Base-by-base conservation (phyloP, 768 basidiomycete species). In the Tremella yokohamensis region DNA sequence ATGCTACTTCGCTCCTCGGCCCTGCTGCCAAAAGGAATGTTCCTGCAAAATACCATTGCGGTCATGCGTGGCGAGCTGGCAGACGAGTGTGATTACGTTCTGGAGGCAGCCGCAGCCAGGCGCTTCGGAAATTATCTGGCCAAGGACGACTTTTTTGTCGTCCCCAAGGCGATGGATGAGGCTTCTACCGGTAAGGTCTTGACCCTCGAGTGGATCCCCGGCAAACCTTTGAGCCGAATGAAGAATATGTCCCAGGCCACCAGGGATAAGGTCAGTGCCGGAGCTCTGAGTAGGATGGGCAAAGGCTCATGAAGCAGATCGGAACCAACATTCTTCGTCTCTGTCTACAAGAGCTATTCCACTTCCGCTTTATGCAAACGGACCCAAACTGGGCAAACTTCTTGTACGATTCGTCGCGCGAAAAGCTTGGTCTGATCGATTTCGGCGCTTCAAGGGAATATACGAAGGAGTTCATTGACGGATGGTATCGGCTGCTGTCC, bases 321-420 rank as follows among this genome's bases (percentile, higher is more conserved):
- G 89, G 91, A 2, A 78, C 82, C 2, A 80, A 85, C 54, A 83
- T 96, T 47, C 81, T 97, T 51, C 86, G 89, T 47, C 81, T 99
- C 7, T 97, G 91, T 71, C 79, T 99, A 40, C 84, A 82, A 57
- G 96, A 98, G 73, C 83, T 99, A 7, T 96, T 97, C 74, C 81
- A 85, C 59, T 94, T 96, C 79, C 80, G 88, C 26, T 76, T 87
- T 42, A 98, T 99, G 96, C 96, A 98, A 76, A 99, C 94, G 0
- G 94, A 99, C 73, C 96, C 96, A 2, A 98, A 99, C 68, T 98
- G 90, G 89, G 88, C 90, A 8, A 98, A 98, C 76, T 98, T 99
- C 79, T 79, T 99, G 20, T 97, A 89, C 85, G 87, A 92, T 74
- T 18, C 55, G 1, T 19, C 49, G 4, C 22, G 40, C 38, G 52